Percentiles rank a stretch among this genome's conserved stretches.
These are phyloP conservation scores for Globisporangium echinulatum DNA, from an alignment of 352 stramenopile species.

Conservation along the genomic window DNA sequence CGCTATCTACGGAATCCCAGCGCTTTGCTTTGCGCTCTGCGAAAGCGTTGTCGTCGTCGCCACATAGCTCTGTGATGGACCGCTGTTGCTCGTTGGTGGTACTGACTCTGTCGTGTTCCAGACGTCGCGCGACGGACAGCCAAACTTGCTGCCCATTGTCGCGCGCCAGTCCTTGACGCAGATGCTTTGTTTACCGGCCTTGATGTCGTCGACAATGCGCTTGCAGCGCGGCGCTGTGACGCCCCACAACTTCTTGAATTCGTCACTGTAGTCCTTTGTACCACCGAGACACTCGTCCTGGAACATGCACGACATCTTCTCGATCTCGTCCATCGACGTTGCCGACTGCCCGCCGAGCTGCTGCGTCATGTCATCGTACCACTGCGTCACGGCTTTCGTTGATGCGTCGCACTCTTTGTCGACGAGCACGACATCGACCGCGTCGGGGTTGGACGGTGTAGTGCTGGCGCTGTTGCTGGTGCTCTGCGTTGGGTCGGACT, in stretches of 20 bases:
- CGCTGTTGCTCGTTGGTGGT: constrained; percentile 2
- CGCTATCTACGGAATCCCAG: no score
- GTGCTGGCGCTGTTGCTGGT: background rate
- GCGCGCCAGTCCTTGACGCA: constrained; percentile 23
- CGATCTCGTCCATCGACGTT: constrained; percentile 16
- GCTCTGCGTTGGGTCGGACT: constrained; percentile 3
- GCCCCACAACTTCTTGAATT: constrained; percentile 25
- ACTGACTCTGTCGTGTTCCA: constrained; percentile 6
- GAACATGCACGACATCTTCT: constrained; percentile 42
- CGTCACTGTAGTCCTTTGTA: constrained; percentile 27
- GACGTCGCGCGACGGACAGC: constrained; percentile 23
- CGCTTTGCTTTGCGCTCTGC: constrained; percentile 4
- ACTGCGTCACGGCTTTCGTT: constrained; percentile 23
- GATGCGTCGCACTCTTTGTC: constrained; percentile 14
- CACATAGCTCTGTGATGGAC: constrained; percentile 4
- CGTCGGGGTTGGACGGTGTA: constrained; percentile 1
- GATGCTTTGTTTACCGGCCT: constrained; percentile 18
- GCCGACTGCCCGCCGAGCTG: constrained; percentile 21
- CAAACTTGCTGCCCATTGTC: constrained; percentile 34
- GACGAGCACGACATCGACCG: constrained; percentile 25
- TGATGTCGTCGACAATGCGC: constrained; percentile 18
- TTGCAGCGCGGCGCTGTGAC: constrained; percentile 28
- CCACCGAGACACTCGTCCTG: constrained; percentile 32
- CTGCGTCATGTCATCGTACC: constrained; percentile 30
- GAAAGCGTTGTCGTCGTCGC: background rate